Base-by-base conservation (phyloP, 2,329 filamentous ascomycete genomes). In the Venturia oleaginea region DNA sequence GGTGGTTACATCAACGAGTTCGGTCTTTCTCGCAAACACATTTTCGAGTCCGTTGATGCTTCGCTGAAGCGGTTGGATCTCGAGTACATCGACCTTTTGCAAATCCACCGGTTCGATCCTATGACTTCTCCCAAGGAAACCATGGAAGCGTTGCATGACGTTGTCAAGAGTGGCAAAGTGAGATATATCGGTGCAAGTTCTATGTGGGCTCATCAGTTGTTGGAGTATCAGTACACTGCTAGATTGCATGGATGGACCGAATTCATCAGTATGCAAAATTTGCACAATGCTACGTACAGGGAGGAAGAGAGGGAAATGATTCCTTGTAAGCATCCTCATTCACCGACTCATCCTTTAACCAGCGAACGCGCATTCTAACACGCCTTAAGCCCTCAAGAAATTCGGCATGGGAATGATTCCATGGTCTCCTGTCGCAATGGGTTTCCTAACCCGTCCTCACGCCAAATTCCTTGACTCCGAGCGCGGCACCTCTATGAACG, bases 251-350 rank as follows among this genome's bases (percentile, higher is more conserved):
- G 65, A 13, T 66, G 65, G 65, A 66, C 65, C 6, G 65, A 66
- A 59, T 62, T 66, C 43, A 40, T 61, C 30, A 37, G n/a, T 37
- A 65, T 66, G 65, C 65, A 66, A 22, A 59, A 46, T 24, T 48
- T 48, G 43, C 43, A 48, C 22, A 48, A 48, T 48, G 19, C 43
- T 81, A 68, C 43, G n/a, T 86, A 86, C 70, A 79, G 84, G 2
- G 84, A 87, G 69, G 84, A 86, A 67, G 83, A 81, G 67, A 71
- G 78, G 3, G 79, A 81, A 64, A 81, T 81, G 79, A 77, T 72
- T 61, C 74, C 70, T 24, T 76, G 72, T 27, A 79, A 78, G 65
- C n/a, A n/a, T n/a, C 42, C 17, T 1, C 42, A 7, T 46, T n/a
- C 42, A 17, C 17, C 15, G n/a, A 5, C n/a, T n/a, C n/a, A n/a